Evolutionary conservation across 2,329 filamentous ascomycete genomes (phyloP), one percentile per base, ranked within the genome.

Genomic region (Cladosporium velox): DNA sequence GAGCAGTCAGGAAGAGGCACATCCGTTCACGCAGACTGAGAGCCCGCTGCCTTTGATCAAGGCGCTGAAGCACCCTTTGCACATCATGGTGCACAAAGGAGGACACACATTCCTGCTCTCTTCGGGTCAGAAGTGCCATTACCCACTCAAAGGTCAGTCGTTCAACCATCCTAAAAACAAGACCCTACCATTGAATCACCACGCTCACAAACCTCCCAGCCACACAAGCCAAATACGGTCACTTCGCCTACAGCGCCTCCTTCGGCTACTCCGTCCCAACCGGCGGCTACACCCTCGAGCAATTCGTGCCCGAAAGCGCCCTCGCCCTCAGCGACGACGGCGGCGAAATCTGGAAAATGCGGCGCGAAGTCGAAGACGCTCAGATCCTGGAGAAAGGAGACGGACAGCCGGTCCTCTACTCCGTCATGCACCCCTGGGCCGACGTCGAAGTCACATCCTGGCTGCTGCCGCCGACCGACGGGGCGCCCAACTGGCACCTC

Each of bases 211-310:
- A n/a, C n/a, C n/a, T n/a, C n/a, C n/a, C n/a, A n/a, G 90, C 89
- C 64, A 91, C 90, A 0, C 90, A 93, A 76, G 90, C 91, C 68
- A 93, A 93, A 74, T 93, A 93, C 76, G 91, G 91, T 57, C 86
- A 87, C 67, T 93, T 93, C 74, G 90, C 90, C 6, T 93, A 93
- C 78, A 90, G 87, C 73, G 88, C 89, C 62, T 86, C 89, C 0
- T 93, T 91, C 75, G 90, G 84, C 24, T 93, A 93, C 79, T 91
- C 88, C 0, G 91, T 93, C 0, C 90, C 91, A 0, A 91, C 90
- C 0, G 91, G 91, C 0, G 84, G 88, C 21, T 91, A 92, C 76
- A 89, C 89, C 0, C 84, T 93, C 1, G 90, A 92, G 75, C 90
- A 92, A 73, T 91, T 89, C 74, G 89, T 90, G 0, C 85, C 91